These are phyloP conservation scores for Bruguiera parviflora DNA, from an alignment of 345 rosid genomes.

Conservation along the genomic window DNA sequence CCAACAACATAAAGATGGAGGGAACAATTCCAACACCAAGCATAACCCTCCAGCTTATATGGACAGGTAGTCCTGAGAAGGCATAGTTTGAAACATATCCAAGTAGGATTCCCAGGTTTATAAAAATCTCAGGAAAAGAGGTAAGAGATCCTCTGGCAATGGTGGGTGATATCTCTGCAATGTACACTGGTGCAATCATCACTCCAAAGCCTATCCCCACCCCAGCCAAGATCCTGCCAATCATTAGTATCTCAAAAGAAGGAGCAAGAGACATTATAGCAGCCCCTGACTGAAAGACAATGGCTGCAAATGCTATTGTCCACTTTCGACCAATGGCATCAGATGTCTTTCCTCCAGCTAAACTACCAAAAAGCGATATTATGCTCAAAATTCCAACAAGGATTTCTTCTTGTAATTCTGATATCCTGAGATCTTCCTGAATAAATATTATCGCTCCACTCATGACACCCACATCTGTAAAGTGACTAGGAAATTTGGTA, in stretches of 20 bases:
- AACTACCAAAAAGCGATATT: slow-evolving; percentile 28
- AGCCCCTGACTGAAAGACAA: slow-evolving; percentile 27
- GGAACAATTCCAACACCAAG: slow-evolving; percentile 29
- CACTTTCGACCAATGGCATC: slow-evolving; percentile 30
- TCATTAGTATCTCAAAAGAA: slow-evolving; percentile 21
- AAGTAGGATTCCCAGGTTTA: slow-evolving; percentile 27
- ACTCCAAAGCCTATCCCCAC: slow-evolving; percentile 30
- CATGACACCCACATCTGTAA: slow-evolving; percentile 32
- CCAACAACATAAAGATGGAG: slow-evolving; percentile 20
- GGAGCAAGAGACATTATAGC: slow-evolving; percentile 28
- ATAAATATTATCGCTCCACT: slow-evolving; percentile 32
- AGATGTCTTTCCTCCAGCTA: slow-evolving; percentile 31
- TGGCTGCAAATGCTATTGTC: slow-evolving; percentile 26
- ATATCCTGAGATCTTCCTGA: slow-evolving; percentile 27
- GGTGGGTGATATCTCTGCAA: slow-evolving; percentile 30
- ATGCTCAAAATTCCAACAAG: slow-evolving; percentile 31
- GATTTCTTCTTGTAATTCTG: slow-evolving; percentile 23
- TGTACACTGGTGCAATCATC: slow-evolving; percentile 30
- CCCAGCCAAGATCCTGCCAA: slow-evolving; percentile 26
- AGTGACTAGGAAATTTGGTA: not conserved
- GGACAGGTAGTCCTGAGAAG: slow-evolving; percentile 25
- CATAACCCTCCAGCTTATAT: slow-evolving; percentile 30
- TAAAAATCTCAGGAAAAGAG: slow-evolving; percentile 29
- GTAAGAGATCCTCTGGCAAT: slow-evolving; percentile 26
- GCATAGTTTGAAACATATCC: slow-evolving; percentile 28